Base-by-base conservation (phyloP, 306 rosid genomes). In the Lathyrus oleraceus region DNA sequence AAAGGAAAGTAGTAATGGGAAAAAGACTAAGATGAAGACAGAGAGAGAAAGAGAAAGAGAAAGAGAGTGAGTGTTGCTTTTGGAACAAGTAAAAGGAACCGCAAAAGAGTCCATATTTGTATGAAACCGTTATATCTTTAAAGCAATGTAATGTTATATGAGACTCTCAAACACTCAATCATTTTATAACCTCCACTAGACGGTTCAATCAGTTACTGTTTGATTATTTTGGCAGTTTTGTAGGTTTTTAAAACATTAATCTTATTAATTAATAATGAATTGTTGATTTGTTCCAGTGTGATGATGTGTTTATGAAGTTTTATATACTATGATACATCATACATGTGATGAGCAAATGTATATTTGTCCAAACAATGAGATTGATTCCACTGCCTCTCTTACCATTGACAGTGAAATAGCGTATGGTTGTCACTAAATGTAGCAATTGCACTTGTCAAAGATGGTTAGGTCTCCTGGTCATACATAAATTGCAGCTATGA, bases 21-120 rank as follows among this genome's bases (percentile, higher is more conserved):
- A 65, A 67, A 59, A 15, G 14, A 20, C 17, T 52, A 19, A 52
- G 30, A 52, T 10, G 30, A 20, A 52, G 67, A 25, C 16, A 77
- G 30, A 53, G 30, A 51, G 25, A 19, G 42, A 28, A 13, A 43
- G 36, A 61, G 2, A 30, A 28, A 39, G 14, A 78, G 59, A 25
- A 25, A 4, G 28, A 64, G 30, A 65, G 75, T 49, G 54, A 12
- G 4, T 1, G 51, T 40, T 71, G 79, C 79, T 75, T 76, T 62
- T 32, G 61, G 51, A 65, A 72, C 78, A 73, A 74, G 73, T 39
- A 60, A 71, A 76, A 67, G 68, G 58, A 81, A 81, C 64, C 64
- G 58, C 76, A 67, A 70, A 75, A 21, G 49, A 21, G 49, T 32
- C 78, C 73, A 70, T 57, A 35, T 64, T 47, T 58, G 5, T 57